phyloP scores from a whole-genome alignment of 257 asterid genomes.

The Lycium barbarum region DNA sequence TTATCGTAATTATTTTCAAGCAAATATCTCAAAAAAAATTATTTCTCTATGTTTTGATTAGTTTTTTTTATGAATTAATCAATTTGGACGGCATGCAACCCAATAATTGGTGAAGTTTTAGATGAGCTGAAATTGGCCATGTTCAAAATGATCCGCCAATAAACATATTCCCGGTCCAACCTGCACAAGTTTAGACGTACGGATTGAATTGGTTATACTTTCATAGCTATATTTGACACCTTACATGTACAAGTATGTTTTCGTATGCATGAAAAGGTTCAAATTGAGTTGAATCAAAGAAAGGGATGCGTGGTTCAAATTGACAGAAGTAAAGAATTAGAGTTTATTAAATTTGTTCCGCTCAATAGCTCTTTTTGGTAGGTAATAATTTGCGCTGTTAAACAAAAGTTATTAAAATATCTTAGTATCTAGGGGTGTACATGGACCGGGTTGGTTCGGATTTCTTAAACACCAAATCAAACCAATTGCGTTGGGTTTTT shows the following conservation, averaged over 20 bases:
- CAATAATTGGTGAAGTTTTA: not conserved
- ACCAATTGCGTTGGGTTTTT: no score
- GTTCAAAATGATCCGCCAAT: not conserved
- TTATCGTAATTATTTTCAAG: no score
- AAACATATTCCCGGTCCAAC: not conserved
- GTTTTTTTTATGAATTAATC: no score
- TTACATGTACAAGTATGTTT: not conserved
- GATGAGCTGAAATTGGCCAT: not conserved
- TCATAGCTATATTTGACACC: not conserved
- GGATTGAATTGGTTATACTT: not conserved
- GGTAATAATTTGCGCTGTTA: not conserved
- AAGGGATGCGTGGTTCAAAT: not conserved
- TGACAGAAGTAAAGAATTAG: not conserved
- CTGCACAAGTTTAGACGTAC: no score
- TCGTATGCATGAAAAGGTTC: not conserved
- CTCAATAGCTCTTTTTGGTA: not conserved
- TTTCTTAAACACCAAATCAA: no score
- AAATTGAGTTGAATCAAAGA: not conserved
- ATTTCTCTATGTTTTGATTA: no score
- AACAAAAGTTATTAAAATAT: not conserved
- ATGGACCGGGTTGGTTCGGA: no score
- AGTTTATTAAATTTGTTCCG: not conserved
- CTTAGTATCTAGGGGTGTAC: no score
- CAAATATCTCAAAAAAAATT: no score
- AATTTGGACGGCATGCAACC: not conserved